Percentiles rank a stretch among this genome's conserved stretches.
These are phyloP conservation scores for Suaeda aralocaspica DNA, from an alignment of 148 eudicot species.

Conservation along the genomic window DNA sequence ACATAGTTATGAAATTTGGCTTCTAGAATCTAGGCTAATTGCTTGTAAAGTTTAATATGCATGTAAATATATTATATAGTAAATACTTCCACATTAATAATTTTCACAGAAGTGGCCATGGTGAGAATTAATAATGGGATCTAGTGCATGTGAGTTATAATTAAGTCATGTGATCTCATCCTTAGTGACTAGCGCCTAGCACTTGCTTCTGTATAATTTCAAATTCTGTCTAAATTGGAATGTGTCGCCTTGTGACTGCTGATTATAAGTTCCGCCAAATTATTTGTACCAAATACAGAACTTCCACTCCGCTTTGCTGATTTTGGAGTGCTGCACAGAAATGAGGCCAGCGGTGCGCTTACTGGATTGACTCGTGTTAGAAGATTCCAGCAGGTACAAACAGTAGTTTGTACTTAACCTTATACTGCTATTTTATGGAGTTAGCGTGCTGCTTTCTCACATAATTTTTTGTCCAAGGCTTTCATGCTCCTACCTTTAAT, in stretches of 20 bases:
- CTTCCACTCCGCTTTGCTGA: conserved; percentile 96
- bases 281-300: conserved; percentile 46
- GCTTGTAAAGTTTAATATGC: too few relatives aligned
- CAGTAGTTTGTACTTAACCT: background rate
- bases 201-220: background rate
- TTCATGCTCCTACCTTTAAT: background rate
- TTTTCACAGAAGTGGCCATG: background rate
- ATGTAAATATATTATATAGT: background rate
- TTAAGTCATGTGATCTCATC: background rate
- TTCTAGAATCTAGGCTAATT: background rate
- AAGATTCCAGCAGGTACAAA: conserved; percentile 99
- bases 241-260: background rate
- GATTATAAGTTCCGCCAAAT: background rate
- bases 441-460: background rate
- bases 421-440: background rate
- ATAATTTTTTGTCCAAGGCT: background rate
- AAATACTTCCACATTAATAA: background rate
- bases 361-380: conserved; percentile 99
- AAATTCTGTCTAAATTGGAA: background rate
- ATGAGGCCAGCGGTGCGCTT: conserved; percentile 99
- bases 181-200: background rate
- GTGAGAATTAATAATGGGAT: background rate
- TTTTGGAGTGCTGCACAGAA: conserved; percentile 95
- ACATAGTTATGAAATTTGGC: background rate
- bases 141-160: background rate